A percentile compares a stretch with the other conserved stretches of the same genome.
Conservation (phyloP, 78 protist species). For the Pigoraptor vietnamica region DNA sequence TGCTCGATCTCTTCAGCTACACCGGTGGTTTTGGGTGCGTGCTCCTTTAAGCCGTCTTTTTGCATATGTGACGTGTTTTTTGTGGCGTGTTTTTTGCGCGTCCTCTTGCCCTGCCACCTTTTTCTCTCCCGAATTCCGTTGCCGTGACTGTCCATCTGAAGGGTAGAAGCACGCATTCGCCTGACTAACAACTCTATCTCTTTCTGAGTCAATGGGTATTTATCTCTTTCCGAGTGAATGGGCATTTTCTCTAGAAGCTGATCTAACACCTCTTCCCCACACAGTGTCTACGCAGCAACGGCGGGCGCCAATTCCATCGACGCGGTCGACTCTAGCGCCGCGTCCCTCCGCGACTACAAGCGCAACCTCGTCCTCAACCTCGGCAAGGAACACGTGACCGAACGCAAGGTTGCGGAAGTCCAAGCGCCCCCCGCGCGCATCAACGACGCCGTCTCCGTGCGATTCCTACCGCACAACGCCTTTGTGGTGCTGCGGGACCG, state of each 20-base stretch:
- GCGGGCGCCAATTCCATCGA: not conserved
- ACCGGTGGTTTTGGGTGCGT: not conserved
- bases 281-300: not conserved
- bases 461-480: not conserved
- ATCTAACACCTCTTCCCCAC: not conserved
- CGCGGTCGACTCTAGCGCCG: not conserved
- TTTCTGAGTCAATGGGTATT: no score
- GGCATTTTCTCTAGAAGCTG: no score
- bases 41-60: not conserved
- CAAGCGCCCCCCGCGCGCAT: no score
- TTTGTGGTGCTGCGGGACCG: not conserved
- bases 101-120: not conserved
- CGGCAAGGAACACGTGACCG: not conserved
- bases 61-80: not conserved
- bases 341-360: not conserved
- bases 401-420: not conserved
- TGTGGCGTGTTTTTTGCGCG: not conserved
- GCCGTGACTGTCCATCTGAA: no score
- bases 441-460: not conserved
- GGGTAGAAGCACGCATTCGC: no score
- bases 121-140: no score
- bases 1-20: not conserved
- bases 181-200: no score
- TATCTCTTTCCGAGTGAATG: not conserved
- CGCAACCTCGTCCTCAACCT: not conserved